These are phyloP conservation scores for Erodium trifolium DNA, from an alignment of 441 rosid genomes.

Conservation along the genomic window DNA sequence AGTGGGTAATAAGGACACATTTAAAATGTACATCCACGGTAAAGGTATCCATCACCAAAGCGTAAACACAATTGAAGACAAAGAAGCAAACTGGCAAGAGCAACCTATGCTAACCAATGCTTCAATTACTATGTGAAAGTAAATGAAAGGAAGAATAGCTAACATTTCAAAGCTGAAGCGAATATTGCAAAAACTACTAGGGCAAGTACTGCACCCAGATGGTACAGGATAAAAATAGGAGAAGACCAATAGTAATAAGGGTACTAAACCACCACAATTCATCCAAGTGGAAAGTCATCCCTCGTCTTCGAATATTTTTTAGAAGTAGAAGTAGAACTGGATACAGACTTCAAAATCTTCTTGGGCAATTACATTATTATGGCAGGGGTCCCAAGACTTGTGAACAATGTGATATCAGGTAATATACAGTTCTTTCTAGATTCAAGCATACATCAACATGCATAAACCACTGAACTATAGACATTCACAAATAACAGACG, in stretches of 20 bases:
- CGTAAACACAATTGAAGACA: neutral
- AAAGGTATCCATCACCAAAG: neutral
- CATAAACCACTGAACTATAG: neutral
- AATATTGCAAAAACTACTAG: neutral
- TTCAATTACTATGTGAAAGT: neutral
- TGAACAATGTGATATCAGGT: neutral
- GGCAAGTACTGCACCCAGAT: neutral
- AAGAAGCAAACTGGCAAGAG: neutral
- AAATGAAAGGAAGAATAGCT: neutral
- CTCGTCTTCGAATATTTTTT: neutral
- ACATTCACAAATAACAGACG: neutral
- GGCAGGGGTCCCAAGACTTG: neutral
- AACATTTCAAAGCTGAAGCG: neutral
- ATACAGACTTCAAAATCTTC: constrained; percentile 1
- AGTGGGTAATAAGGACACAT: neutral
- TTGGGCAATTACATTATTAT: neutral
- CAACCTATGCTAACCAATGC: neutral
- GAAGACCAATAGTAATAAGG: neutral
- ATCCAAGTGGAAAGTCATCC: neutral
- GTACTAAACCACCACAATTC: neutral
- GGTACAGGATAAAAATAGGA: neutral
- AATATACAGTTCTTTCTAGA: neutral
- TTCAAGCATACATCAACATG: neutral
- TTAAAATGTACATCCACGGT: neutral
- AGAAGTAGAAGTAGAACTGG: too few relatives aligned